Evolutionary conservation across 495 filamentous ascomycete genomes (phyloP).

Genomic region (Parathielavia appendiculata): DNA sequence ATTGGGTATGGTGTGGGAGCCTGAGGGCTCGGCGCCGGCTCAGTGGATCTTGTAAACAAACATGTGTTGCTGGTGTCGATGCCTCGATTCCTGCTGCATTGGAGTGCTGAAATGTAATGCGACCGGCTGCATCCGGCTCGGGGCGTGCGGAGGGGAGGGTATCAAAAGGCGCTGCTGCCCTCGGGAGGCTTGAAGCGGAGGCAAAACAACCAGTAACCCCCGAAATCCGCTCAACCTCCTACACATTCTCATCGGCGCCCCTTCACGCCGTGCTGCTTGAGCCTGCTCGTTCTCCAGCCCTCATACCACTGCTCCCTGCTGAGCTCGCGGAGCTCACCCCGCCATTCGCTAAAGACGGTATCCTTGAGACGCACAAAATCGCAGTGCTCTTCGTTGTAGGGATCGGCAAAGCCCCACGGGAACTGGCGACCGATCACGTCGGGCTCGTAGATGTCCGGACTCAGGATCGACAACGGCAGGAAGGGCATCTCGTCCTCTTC

Average conservation of each 20-base stretch:
- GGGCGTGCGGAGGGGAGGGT: neutral
- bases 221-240: neutral
- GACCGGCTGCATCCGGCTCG: neutral
- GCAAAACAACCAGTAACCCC: neutral
- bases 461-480: constrained; percentile 88
- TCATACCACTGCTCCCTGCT: constrained; percentile 95
- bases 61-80: constrained; percentile 1
- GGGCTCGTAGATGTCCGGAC: constrained; percentile 83
- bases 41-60: constrained; percentile 8
- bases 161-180: neutral
- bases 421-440: constrained; percentile 75
- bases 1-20: constrained; percentile 25
- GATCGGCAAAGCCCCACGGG: constrained; percentile 95
- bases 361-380: constrained; percentile 90
- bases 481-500: constrained; percentile 47
- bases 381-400: constrained; percentile 84
- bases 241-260: constrained; percentile 18
- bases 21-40: constrained; percentile 1
- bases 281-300: constrained; percentile 75
- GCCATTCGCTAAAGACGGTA: constrained; percentile 88
- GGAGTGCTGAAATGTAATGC: neutral
- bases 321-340: constrained; percentile 81
- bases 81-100: neutral
- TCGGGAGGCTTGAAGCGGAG: neutral
- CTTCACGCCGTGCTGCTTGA: constrained; percentile 43